These are phyloP conservation scores for Fragaria ananassa DNA, from an alignment of 306 rosid genomes.

Conservation along the genomic window DNA sequence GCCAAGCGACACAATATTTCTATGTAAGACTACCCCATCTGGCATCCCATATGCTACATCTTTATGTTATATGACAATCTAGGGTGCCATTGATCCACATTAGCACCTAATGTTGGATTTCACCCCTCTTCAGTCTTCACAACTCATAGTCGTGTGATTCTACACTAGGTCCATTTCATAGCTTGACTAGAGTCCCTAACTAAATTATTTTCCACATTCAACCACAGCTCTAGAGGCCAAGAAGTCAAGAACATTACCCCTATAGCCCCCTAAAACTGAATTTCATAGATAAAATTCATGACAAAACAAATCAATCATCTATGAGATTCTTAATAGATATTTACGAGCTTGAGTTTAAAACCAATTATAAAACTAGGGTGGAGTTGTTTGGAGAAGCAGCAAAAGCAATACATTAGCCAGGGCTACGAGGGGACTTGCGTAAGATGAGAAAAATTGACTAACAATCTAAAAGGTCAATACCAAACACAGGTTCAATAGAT, in stretches of 20 bases:
- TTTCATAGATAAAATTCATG: neutral
- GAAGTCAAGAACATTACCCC: neutral
- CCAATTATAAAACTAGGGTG: neutral
- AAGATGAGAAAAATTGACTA: neutral
- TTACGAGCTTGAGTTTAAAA: neutral
- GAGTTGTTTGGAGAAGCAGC: conserved; percentile 4
- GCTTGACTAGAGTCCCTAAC: neutral
- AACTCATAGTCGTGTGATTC: neutral
- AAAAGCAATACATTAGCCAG: neutral
- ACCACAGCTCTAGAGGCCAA: neutral
- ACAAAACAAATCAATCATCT: neutral
- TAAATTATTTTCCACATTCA: neutral
- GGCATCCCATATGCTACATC: neutral
- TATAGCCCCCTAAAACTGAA: neutral
- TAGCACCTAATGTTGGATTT: neutral
- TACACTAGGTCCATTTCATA: neutral
- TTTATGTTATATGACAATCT: neutral
- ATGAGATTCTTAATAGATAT: neutral
- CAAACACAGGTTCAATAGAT: neutral
- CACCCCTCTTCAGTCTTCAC: neutral
- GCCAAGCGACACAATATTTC: no score
- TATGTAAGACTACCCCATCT: no score
- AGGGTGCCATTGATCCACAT: neutral
- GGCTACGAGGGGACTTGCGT: conserved; percentile 2
- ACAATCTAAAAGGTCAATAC: neutral